These are phyloP conservation scores for Neofusicoccum sp. DNA, from an alignment of 2,329 filamentous ascomycete genomes.

Conservation along the genomic window DNA sequence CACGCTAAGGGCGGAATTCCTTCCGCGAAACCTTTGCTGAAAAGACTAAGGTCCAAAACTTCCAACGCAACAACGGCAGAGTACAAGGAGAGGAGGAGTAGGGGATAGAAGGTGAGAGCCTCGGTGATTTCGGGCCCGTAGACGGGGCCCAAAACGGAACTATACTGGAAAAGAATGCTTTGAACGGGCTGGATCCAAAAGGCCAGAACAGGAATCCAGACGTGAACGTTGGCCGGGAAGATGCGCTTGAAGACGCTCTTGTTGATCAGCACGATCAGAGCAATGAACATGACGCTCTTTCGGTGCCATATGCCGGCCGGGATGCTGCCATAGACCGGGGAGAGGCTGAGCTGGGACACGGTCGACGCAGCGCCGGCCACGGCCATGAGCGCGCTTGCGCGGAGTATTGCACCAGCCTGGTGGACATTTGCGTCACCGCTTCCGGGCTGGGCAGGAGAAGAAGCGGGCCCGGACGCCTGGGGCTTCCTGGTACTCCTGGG, in stretches of 20 bases:
- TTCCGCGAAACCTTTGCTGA: slow-evolving; percentile 60
- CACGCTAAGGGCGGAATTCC: slow-evolving; percentile 59
- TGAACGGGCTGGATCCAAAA: slow-evolving; percentile 73
- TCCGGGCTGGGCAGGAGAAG: not conserved
- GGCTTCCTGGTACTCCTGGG: not conserved
- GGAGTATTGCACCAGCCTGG: slow-evolving; percentile 25
- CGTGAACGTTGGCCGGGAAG: slow-evolving; percentile 47
- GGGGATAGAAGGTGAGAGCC: slow-evolving; percentile 62
- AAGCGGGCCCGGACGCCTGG: not conserved
- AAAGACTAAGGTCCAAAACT: slow-evolving; percentile 53
- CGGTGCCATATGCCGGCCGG: slow-evolving; percentile 72
- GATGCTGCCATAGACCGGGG: slow-evolving; percentile 85
- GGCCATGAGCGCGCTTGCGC: slow-evolving; percentile 45
- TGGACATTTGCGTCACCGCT: not conserved
- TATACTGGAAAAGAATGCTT: slow-evolving; percentile 66
- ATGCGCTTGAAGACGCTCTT: slow-evolving; percentile 58
- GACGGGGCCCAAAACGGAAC: slow-evolving; percentile 62
- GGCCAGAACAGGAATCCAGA: slow-evolving; percentile 69
- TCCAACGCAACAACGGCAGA: slow-evolving; percentile 57
- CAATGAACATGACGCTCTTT: slow-evolving; percentile 62
- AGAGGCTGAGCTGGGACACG: slow-evolving; percentile 72
- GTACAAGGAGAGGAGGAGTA: slow-evolving; percentile 42
- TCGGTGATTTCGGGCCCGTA: slow-evolving; percentile 77
- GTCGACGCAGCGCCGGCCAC: slow-evolving; percentile 65
- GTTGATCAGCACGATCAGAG: slow-evolving; percentile 69